Evolutionary conservation across 805 yeast genomes (phyloP).

Genomic region (Tetrapisispora phaffii): DNA sequence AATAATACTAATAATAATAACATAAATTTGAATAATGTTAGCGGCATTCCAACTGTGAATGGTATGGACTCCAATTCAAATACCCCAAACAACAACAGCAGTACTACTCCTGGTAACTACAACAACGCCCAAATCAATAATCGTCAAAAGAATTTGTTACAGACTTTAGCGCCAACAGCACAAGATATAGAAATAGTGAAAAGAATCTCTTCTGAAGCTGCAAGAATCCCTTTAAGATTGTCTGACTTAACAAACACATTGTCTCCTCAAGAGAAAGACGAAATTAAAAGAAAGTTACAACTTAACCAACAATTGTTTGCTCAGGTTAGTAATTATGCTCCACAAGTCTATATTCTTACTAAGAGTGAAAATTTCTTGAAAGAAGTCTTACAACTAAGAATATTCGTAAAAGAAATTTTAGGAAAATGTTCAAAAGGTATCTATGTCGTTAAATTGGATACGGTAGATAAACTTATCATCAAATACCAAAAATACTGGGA

Average conservation of each 20-base stretch:
- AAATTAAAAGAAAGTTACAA: slow-evolving; percentile 44
- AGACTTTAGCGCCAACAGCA: slow-evolving; percentile 37
- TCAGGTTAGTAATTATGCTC: slow-evolving; percentile 65
- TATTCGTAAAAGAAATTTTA: slow-evolving; percentile 65
- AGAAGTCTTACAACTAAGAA: slow-evolving; percentile 66
- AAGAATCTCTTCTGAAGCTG: slow-evolving; percentile 58
- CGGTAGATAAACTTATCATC: slow-evolving; percentile 56
- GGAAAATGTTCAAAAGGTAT: slow-evolving; percentile 57
- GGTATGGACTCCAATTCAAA: background rate
- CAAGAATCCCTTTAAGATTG: slow-evolving; percentile 53
- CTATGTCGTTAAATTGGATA: slow-evolving; percentile 62
- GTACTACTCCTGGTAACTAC: background rate
- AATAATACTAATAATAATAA: background rate
- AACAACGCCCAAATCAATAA: slow-evolving; percentile 1
- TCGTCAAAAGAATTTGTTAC: slow-evolving; percentile 5
- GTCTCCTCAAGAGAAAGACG: slow-evolving; percentile 53
- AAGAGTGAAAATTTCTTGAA: slow-evolving; percentile 67
- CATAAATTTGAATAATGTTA: slow-evolving; percentile 1
- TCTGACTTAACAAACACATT: slow-evolving; percentile 56
- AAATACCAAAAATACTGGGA: slow-evolving; percentile 70
- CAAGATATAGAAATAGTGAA: slow-evolving; percentile 55
- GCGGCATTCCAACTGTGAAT: background rate
- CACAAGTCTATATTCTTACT: slow-evolving; percentile 68
- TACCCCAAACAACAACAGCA: slow-evolving; percentile 4
- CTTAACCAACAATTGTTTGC: slow-evolving; percentile 44